Percentiles rank a stretch among this genome's conserved stretches.
Evolutionary conservation across 2,329 filamentous ascomycete genomes (phyloP).

Genomic region (Tolypocladium amazonense): DNA sequence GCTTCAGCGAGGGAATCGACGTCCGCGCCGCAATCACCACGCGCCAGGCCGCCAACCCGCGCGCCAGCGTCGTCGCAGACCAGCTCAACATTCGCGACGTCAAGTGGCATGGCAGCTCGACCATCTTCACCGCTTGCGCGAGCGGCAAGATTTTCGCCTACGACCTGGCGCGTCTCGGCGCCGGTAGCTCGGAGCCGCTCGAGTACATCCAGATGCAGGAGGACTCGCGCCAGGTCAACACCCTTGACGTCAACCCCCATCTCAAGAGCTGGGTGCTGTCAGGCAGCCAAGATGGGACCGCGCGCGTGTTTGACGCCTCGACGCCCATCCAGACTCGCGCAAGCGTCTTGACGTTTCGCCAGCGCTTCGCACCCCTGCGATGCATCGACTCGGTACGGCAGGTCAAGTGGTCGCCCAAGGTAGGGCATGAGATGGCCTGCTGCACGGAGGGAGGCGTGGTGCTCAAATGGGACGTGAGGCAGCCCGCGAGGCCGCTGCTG

Average conservation of each 20-base stretch:
- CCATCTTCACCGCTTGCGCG: slow-evolving; percentile 52
- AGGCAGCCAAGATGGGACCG: slow-evolving; percentile 53
- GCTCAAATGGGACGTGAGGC: slow-evolving; percentile 54
- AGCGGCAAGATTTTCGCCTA: slow-evolving; percentile 57
- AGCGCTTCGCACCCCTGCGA: slow-evolving; percentile 28
- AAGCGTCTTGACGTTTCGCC: slow-evolving; percentile 38
- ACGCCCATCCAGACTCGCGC: slow-evolving; percentile 34
- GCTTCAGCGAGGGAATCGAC: slow-evolving; percentile 46
- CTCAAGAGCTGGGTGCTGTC: slow-evolving; percentile 46
- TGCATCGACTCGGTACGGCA: slow-evolving; percentile 40
- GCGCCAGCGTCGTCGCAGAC: slow-evolving; percentile 33
- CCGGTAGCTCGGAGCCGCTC: slow-evolving; percentile 32
- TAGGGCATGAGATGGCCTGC: slow-evolving; percentile 53
- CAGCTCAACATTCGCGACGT: slow-evolving; percentile 55
- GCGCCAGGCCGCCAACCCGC: slow-evolving; percentile 31
- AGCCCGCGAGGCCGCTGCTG: slow-evolving; percentile 39
- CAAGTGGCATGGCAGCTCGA: slow-evolving; percentile 44
- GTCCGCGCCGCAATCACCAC: slow-evolving; percentile 44
- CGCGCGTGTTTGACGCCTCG: slow-evolving; percentile 50
- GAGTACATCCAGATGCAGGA: slow-evolving; percentile 49
- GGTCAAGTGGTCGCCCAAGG: slow-evolving; percentile 54
- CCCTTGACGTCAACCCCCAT: slow-evolving; percentile 52
- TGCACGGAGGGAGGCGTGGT: slow-evolving; percentile 52
- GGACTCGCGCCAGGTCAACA: slow-evolving; percentile 53
- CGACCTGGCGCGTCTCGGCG: slow-evolving; percentile 41